Conservation (phyloP, 164 flowering plant species). For the Tetracentron sinense region DNA sequence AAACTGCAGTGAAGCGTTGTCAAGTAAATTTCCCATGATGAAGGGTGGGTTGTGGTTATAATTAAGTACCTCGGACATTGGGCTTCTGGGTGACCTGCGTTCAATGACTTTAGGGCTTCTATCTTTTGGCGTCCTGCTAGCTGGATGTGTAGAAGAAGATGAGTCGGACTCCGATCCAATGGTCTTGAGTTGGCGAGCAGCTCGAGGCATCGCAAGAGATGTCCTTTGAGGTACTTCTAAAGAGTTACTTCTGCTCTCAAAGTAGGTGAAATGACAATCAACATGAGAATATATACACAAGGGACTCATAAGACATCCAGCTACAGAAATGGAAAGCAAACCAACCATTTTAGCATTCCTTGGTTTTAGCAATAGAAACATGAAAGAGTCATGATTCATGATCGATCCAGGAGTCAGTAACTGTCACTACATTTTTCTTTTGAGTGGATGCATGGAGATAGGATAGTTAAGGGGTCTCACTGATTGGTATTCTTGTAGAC, state of each 20-base stretch:
- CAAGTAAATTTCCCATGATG: neutral
- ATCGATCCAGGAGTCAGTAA: too few relatives aligned
- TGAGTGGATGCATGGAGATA: too few relatives aligned
- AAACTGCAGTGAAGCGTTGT: too few relatives aligned
- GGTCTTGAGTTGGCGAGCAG: constrained; percentile 54
- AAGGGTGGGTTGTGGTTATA: neutral
- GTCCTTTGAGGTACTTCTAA: constrained; percentile 58
- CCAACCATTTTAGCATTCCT: neutral
- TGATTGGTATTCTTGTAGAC: too few relatives aligned
- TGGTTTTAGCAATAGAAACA: neutral
- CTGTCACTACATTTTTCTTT: too few relatives aligned
- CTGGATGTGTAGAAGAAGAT: constrained; percentile 38
- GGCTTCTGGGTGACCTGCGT: constrained; percentile 76
- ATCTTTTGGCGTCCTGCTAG: constrained; percentile 53
- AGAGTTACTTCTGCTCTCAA: constrained; percentile 41
- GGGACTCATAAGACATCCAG: neutral
- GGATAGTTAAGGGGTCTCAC: too few relatives aligned
- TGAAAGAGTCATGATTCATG: neutral
- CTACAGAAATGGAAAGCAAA: neutral
- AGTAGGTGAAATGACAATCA: constrained; percentile 7
- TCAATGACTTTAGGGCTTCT: constrained; percentile 70
- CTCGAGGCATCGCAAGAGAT: constrained; percentile 57
- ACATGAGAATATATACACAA: neutral
- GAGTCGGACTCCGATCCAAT: constrained; percentile 49
- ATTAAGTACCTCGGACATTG: constrained; percentile 60